These are phyloP conservation scores for Massospora cicadina DNA, from an alignment of 371 early-diverging fungal species.

Conservation along the genomic window DNA sequence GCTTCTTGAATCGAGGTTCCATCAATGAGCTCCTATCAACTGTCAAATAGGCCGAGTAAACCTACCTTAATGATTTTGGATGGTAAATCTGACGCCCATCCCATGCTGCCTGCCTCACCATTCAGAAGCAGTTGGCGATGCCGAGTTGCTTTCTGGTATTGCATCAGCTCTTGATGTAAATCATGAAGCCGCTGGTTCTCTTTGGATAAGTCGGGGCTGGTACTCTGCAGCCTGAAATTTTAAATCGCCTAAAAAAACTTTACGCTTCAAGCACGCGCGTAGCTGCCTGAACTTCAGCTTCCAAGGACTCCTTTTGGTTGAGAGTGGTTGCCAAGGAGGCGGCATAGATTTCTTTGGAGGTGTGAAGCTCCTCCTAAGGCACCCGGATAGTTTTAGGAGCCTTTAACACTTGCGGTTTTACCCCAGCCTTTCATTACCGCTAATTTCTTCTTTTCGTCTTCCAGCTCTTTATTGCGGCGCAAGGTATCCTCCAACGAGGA, in stretches of 20 bases:
- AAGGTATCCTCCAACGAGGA: not conserved
- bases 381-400: not conserved
- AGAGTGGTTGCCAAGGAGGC: not conserved
- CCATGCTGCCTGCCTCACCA: not conserved
- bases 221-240: not conserved
- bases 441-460: not conserved
- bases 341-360: not conserved
- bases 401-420: not conserved
- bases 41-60: not conserved
- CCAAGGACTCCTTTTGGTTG: not conserved
- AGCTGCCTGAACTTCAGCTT: not conserved
- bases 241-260: not conserved
- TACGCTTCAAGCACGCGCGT: not conserved
- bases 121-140: not conserved
- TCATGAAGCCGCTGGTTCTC: not conserved
- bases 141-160: not conserved
- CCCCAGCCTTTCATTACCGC: not conserved
- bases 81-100: not conserved
- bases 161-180: not conserved
- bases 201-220: not conserved
- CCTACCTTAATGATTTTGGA: conserved; percentile 1
- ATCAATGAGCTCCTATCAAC: not conserved
- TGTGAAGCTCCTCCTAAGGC: not conserved
- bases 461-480: not conserved
- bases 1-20: not conserved